Evolutionary conservation across 805 yeast genomes (phyloP), one percentile per base, ranked within the genome.

Genomic region (Kuraishia floccosa): DNA sequence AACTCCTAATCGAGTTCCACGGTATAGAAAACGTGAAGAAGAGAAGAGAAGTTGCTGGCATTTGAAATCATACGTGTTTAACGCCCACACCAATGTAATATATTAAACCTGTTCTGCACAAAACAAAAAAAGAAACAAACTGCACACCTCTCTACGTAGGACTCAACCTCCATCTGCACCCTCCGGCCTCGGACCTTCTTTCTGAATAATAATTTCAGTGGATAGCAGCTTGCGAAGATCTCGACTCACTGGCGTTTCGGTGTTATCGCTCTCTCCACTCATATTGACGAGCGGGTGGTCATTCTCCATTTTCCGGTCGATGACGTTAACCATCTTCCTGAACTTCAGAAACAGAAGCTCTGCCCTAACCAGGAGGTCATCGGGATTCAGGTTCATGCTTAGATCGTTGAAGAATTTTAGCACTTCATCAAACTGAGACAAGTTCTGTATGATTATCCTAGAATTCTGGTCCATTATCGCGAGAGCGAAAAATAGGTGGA

Each of bases 341-440:
- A 86, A 91, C 40, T 81, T 72, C 40, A 83, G 63, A 47, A 86
- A 91, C 23, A 89, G 58, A 19, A 84, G 61, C 48, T 91, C 97
- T 4, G 93, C 77, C 25, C 96, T 64, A n/a, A 82, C 73, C 31
- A 89, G 63, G 27, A 86, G 58, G 40, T 83, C 93, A 28, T 80
- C 72, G 42, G 86, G 58, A 35, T 83, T 76, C 59, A 85, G 61
- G 3, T 76, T 68, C 62, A 79, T 79, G 30, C 84, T 75, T 36
- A 91, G 64, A 44, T 89, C 96, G 55, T 91, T 91, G 72, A 89
- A 81, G 50, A 81, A 91, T 57, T 82, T 85, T 46, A 91, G 66
- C 17, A 91, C 87, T 50, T 89, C 95, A 49, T 91, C 97, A 56
- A 91, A 89, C 38, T 76, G 74, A 20, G 61, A 61, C 36, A 91